A percentile compares a stretch with the other conserved stretches of the same genome.
These are phyloP conservation scores for Phanerochaete sordida DNA, from an alignment of 768 basidiomycete genomes.

Conservation along the genomic window DNA sequence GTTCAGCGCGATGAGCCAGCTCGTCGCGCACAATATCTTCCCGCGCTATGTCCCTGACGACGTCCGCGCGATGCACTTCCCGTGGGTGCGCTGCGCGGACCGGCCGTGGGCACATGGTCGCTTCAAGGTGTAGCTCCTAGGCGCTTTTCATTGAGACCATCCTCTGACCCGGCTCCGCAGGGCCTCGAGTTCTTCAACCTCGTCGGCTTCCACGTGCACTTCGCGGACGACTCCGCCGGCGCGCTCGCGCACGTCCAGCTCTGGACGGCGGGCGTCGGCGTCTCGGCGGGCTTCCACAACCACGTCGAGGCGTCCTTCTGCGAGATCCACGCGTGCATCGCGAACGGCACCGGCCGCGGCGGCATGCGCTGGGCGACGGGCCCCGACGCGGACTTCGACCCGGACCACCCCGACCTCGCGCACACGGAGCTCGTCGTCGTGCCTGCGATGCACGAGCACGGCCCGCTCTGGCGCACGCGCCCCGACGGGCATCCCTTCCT, in stretches of 20 bases:
- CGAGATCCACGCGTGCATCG: constrained; percentile 11
- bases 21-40: constrained; percentile 16
- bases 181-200: constrained; percentile 29
- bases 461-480: constrained; percentile 7
- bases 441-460: constrained; percentile 10
- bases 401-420: background rate
- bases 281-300: constrained; percentile 12
- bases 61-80: constrained; percentile 21
- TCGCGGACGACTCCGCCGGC: constrained; percentile 23
- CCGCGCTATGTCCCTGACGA: constrained; percentile 12
- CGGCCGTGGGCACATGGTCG: constrained; percentile 23
- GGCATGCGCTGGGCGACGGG: constrained; percentile 11
- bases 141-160: background rate
- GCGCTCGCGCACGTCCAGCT: constrained; percentile 24
- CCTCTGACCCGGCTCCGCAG: constrained; percentile 7
- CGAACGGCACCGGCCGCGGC: constrained; percentile 5
- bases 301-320: constrained; percentile 12
- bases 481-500: constrained; percentile 2
- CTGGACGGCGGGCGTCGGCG: constrained; percentile 20
- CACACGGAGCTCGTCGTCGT: constrained; percentile 10
- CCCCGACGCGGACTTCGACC: constrained; percentile 3
- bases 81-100: constrained; percentile 23
- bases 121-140: constrained; percentile 3
- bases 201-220: constrained; percentile 26
- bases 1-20: constrained; percentile 20